A percentile compares a stretch with the other conserved stretches of the same genome.
phyloP scores from a whole-genome alignment of 2,329 filamentous ascomycete species.

The Mycosphaerella sp. region DNA sequence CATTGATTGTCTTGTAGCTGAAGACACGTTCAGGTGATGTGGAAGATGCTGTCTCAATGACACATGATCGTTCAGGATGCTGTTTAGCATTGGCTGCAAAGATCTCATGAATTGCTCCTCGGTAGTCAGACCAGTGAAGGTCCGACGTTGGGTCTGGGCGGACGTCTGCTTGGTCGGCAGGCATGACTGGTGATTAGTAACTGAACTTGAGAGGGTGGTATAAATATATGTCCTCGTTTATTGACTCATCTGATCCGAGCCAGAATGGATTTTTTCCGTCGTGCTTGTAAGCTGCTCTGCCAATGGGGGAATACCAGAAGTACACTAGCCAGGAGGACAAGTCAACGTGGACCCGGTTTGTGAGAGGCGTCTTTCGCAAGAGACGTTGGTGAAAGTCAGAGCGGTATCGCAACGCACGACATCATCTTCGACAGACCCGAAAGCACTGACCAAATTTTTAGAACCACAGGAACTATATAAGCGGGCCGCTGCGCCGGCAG shows the following conservation, averaged over 20 bases:
- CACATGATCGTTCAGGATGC: slow-evolving; percentile 63
- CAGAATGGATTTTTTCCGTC: background rate
- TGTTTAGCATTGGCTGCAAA: slow-evolving; percentile 61
- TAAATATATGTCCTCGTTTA: background rate
- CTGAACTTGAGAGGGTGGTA: background rate
- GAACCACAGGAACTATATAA: too few relatives aligned
- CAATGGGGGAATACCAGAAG: too few relatives aligned
- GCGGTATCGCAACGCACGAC: slow-evolving; percentile 9
- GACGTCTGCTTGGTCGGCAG: slow-evolving; percentile 26
- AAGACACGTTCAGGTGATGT: slow-evolving; percentile 49
- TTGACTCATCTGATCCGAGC: slow-evolving; percentile 5
- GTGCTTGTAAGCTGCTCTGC: background rate
- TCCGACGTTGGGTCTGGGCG: slow-evolving; percentile 60
- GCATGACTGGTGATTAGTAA: slow-evolving; percentile 18
- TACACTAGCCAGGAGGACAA: too few relatives aligned
- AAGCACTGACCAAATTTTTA: slow-evolving; percentile 9
- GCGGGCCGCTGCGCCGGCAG: background rate
- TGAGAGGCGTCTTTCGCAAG: background rate
- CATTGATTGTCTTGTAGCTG: slow-evolving; percentile 79
- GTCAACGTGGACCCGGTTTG: background rate
- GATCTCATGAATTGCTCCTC: slow-evolving; percentile 63
- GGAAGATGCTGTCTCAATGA: slow-evolving; percentile 57
- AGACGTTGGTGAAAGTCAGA: background rate
- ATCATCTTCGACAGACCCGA: background rate
- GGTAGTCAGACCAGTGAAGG: slow-evolving; percentile 61